Percentiles rank a stretch among this genome's conserved stretches.
Evolutionary conservation across 352 stramenopile species (phyloP).

Genomic region (Bremia lactucae): DNA sequence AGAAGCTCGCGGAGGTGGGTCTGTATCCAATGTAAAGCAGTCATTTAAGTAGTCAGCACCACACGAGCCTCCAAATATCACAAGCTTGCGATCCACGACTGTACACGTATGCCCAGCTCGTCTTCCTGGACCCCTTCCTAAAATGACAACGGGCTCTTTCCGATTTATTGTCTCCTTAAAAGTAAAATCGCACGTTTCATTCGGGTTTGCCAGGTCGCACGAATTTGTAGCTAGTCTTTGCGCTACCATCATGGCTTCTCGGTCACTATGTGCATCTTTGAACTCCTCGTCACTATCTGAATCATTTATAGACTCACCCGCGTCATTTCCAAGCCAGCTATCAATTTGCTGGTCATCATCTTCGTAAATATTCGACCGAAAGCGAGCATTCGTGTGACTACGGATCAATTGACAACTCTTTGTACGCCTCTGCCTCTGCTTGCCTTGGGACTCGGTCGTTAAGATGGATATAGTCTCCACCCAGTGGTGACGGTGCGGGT

Average conservation of each 20-base stretch:
- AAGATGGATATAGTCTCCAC: slow-evolving; percentile 40
- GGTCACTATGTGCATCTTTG: slow-evolving; percentile 31
- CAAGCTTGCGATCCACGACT: slow-evolving; percentile 87
- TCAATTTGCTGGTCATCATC: slow-evolving; percentile 32
- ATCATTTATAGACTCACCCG: slow-evolving; percentile 15
- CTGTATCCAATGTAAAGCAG: slow-evolving; percentile 91
- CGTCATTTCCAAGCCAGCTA: slow-evolving; percentile 14
- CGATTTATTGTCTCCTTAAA: slow-evolving; percentile 15
- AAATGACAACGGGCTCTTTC: slow-evolving; percentile 69
- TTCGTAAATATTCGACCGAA: slow-evolving; percentile 29
- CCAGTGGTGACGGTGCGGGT: slow-evolving; percentile 40
- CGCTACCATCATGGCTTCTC: slow-evolving; percentile 20
- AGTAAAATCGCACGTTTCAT: slow-evolving; percentile 39
- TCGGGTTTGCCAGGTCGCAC: slow-evolving; percentile 43
- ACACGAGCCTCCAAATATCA: slow-evolving; percentile 90
- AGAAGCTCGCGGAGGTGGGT: slow-evolving; percentile 75
- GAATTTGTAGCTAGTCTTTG: slow-evolving; percentile 15
- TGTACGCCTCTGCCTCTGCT: slow-evolving; percentile 16
- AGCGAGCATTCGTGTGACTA: slow-evolving; percentile 8
- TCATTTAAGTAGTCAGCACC: slow-evolving; percentile 91
- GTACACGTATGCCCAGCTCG: slow-evolving; percentile 91
- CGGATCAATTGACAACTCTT: slow-evolving; percentile 8
- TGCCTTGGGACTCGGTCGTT: slow-evolving; percentile 6
- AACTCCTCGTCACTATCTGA: slow-evolving; percentile 20
- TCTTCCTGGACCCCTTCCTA: slow-evolving; percentile 78